Percentiles rank a stretch among this genome's conserved stretches.
Evolutionary conservation across 2,329 filamentous ascomycete species (phyloP).

Genomic region (Alternaria triticimaculans): DNA sequence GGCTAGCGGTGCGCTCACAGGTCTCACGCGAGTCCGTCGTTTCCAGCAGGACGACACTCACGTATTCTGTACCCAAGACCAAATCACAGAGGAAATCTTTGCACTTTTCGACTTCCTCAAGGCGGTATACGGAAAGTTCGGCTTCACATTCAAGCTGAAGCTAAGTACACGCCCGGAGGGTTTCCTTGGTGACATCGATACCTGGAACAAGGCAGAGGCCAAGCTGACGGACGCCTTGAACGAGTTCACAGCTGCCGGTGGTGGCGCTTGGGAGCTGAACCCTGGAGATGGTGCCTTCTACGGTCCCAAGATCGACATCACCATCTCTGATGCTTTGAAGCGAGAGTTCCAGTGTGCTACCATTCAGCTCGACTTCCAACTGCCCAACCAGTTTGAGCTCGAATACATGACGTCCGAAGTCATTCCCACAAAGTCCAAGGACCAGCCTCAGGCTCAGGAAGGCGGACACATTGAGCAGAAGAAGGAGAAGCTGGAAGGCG

Average conservation of each 20-base stretch:
- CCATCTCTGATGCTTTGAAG: conserved; percentile 84
- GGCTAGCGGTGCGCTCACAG: conserved; percentile 87
- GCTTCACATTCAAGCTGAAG: conserved; percentile 91
- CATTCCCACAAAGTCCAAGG: conserved; percentile 50
- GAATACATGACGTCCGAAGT: conserved; percentile 79
- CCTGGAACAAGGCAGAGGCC: conserved; percentile 87
- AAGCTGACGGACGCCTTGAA: conserved; percentile 81
- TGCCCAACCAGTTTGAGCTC: conserved; percentile 83
- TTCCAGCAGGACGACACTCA: conserved; percentile 98
- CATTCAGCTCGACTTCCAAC: conserved; percentile 92
- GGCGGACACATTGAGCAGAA: conserved; percentile 29
- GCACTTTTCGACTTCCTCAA: conserved; percentile 87
- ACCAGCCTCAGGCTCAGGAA: conserved; percentile 38
- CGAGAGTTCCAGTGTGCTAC: conserved; percentile 90
- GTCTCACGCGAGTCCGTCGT: conserved; percentile 87
- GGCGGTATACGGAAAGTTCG: conserved; percentile 80
- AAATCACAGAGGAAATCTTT: conserved; percentile 77
- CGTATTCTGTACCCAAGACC: conserved; percentile 89
- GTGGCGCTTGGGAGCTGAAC: conserved; percentile 85
- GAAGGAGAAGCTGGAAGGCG: conserved; percentile 26
- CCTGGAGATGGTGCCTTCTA: conserved; percentile 97
- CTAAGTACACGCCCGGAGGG: conserved; percentile 91
- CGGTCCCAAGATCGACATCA: conserved; percentile 98
- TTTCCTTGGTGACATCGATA: conserved; percentile 82
- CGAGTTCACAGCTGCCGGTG: conserved; percentile 66